Evolutionary conservation across 108 stramenopile species (phyloP), one percentile per base, ranked within the genome.

Genomic region (Nitzschia sp.): DNA sequence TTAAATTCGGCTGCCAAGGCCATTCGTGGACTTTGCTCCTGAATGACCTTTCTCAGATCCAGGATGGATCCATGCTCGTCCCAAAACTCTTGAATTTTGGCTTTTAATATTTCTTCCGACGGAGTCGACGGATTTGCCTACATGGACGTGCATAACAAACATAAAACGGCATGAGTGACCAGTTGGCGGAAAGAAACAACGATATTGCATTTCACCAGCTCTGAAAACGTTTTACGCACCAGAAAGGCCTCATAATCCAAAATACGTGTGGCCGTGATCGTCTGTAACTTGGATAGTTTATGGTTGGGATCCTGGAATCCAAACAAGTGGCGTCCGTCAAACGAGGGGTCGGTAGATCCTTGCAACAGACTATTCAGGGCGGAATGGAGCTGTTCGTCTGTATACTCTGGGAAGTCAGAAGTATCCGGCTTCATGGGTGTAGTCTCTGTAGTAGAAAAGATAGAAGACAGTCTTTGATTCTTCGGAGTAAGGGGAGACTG

Each of bases 1-100:
- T 99, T 99, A 81, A 99, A 98, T 80, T 99, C 99, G n/a, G 97
- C 97, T 0, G 99, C 99, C 17, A 99, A 79, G 2, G 89, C 81
- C 94, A 96, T 96, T 1, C 71, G 67, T 0, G 94, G 91, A 57
- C 77, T 61, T 45, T 83, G 76, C 13, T 53, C 48, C 34, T 80
- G 78, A 59, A 96, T 89, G 22, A 86, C 78, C 13, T 57, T 11
- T 53, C 75, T 71, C 44, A 96, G 74, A 65, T 79, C 69, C 27
- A 96, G 30, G 2, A 85, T 76, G 3, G 86, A 78, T 3, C 94
- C 94, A 38, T 92, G 75, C 3, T 53, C 16, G 8, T 55, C 27
- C 30, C 86, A 82, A 69, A 89, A 91, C 23, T 47, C 23, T 17
- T 67, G 38, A 22, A 83, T 83, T 44, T 80, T 46, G 22, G 71